Evolutionary conservation across 371 early-diverging fungal genomes (phyloP).

Genomic region (Mortierella polycephala): DNA sequence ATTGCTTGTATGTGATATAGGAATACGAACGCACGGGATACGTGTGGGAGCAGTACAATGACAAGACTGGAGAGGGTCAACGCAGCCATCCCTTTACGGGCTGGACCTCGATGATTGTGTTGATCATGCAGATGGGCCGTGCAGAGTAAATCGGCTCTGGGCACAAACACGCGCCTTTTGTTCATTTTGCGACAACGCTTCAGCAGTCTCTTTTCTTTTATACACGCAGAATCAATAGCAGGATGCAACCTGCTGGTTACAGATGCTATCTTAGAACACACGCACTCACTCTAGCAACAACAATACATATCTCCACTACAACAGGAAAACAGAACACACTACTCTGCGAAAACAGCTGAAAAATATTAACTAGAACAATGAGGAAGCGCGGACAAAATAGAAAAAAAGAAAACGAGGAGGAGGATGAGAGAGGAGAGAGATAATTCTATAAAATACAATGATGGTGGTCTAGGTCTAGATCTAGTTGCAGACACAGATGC

Average conservation of each 20-base stretch:
- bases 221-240: too few species aligned
- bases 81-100: conserved; percentile 96
- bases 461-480: not conserved
- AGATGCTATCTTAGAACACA: too few species aligned
- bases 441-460: not conserved
- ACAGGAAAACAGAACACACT: too few species aligned
- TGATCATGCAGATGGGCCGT: conserved; percentile 74
- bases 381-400: not conserved
- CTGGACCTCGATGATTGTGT: conserved; percentile 88
- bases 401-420: not conserved
- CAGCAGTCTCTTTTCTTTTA: too few species aligned
- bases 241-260: too few species aligned
- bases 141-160: conserved; percentile 10
- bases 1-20: conserved; percentile 30
- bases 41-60: conserved; percentile 95
- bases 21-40: conserved; percentile 86
- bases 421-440: not conserved
- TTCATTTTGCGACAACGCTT: too few species aligned
- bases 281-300: too few species aligned
- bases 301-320: too few species aligned
- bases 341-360: too few species aligned
- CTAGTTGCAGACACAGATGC: conserved; percentile 38
- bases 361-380: too few species aligned
- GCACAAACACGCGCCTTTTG: too few species aligned
- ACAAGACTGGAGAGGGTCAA: conserved; percentile 79